A percentile compares a stretch with the other conserved stretches of the same genome.
Conservation (phyloP, 306 rosid genomes). For the Abrus pulchellus region DNA sequence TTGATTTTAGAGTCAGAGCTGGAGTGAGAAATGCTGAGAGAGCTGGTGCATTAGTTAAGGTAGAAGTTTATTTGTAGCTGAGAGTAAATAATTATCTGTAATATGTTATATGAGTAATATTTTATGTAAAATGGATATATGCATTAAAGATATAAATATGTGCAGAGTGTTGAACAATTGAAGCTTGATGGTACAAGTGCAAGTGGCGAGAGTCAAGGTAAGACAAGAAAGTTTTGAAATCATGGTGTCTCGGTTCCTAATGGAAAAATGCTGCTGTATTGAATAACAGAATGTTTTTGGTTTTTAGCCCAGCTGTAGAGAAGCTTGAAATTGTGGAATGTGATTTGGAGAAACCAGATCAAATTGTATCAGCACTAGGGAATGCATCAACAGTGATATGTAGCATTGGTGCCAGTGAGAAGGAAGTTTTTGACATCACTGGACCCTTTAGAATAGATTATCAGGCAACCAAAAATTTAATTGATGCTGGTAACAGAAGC, state of each 20-base stretch:
- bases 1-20: slow-evolving; percentile 91
- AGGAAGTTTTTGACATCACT: slow-evolving; percentile 86
- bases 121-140: slow-evolving; percentile 39
- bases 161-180: slow-evolving; percentile 87
- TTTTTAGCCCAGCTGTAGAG: slow-evolving; percentile 99
- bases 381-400: slow-evolving; percentile 85
- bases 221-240: slow-evolving; percentile 52
- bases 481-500: slow-evolving; percentile 74
- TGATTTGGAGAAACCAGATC: slow-evolving; percentile 82
- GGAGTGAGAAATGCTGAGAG: slow-evolving; percentile 81
- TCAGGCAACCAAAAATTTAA: slow-evolving; percentile 79
- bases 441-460: slow-evolving; percentile 97
- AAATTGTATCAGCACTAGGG: slow-evolving; percentile 75
- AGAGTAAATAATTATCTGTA: slow-evolving; percentile 2
- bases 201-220: slow-evolving; percentile 69
- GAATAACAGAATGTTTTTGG: slow-evolving; percentile 83
- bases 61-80: slow-evolving; percentile 39
- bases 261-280: slow-evolving; percentile 53
- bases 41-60: slow-evolving; percentile 77
- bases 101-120: slow-evolving; percentile 8
- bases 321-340: slow-evolving; percentile 98
- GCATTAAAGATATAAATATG: slow-evolving; percentile 32
- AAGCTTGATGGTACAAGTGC: slow-evolving; percentile 62
- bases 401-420: slow-evolving; percentile 97
- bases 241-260: slow-evolving; percentile 33